phyloP scores from a whole-genome alignment of 345 rosid species.

The Salix dunnii region DNA sequence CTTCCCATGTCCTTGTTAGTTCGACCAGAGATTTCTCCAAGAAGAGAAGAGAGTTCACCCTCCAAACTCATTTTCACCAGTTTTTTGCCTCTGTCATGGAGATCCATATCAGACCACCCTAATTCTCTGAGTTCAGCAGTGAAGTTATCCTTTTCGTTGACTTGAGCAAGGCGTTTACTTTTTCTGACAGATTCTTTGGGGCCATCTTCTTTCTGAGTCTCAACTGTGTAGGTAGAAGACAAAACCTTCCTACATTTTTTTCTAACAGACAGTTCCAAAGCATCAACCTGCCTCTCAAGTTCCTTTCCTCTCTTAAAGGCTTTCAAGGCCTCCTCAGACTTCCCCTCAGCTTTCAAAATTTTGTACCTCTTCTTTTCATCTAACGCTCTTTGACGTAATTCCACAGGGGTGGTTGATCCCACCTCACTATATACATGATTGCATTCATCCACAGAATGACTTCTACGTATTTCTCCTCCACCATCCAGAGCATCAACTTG shows the following conservation, averaged over 20 bases:
- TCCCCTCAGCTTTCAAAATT: slow-evolving; percentile 72
- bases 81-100: slow-evolving; percentile 47
- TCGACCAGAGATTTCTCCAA: slow-evolving; percentile 49
- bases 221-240: slow-evolving; percentile 29
- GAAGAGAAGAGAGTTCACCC: slow-evolving; percentile 78
- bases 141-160: slow-evolving; percentile 52
- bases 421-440: slow-evolving; percentile 27
- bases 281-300: slow-evolving; percentile 85
- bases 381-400: slow-evolving; percentile 63
- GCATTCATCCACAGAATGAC: slow-evolving; percentile 28
- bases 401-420: slow-evolving; percentile 51
- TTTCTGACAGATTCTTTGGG: slow-evolving; percentile 42
- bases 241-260: slow-evolving; percentile 50
- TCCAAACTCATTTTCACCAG: slow-evolving; percentile 56
- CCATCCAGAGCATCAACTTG: slow-evolving; percentile 29
- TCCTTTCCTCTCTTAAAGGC: slow-evolving; percentile 93
- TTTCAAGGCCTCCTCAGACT: slow-evolving; percentile 76
- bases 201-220: slow-evolving; percentile 39
- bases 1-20: slow-evolving; percentile 26
- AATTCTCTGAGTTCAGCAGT: slow-evolving; percentile 65
- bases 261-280: slow-evolving; percentile 58
- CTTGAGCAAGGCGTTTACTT: slow-evolving; percentile 36
- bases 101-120: slow-evolving; percentile 79
- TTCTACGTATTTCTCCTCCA: slow-evolving; percentile 20
- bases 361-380: slow-evolving; percentile 72